Percentiles rank a stretch among this genome's conserved stretches.
Conservation (phyloP, 2,329 filamentous ascomycete genomes). For the Corniculantispora saksenae region DNA sequence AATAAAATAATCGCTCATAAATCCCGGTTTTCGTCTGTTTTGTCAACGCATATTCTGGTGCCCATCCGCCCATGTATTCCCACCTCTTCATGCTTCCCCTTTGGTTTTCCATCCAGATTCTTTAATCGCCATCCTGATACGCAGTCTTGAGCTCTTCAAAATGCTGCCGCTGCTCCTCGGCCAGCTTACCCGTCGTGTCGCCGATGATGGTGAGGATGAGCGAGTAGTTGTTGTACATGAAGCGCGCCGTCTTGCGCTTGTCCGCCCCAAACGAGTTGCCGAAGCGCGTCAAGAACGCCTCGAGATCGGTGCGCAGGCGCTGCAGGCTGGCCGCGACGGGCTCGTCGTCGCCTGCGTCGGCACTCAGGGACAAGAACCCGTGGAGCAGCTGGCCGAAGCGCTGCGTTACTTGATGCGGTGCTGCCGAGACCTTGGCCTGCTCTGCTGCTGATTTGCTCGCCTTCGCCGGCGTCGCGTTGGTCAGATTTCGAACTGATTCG, state of each 20-base stretch:
- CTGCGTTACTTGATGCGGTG: conserved; percentile 89
- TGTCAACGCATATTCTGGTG: not conserved
- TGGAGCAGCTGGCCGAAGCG: conserved; percentile 93
- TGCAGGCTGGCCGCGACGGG: conserved; percentile 80
- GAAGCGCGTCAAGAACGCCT: conserved; percentile 77
- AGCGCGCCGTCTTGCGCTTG: conserved; percentile 78
- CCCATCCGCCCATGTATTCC: not conserved
- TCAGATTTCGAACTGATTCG: conserved; percentile 74
- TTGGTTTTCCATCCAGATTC: not conserved
- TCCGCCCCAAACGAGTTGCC: conserved; percentile 74
- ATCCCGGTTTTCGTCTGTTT: too few relatives aligned
- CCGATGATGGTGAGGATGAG: conserved; percentile 90
- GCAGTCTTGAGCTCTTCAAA: conserved; percentile 67
- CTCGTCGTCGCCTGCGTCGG: conserved; percentile 89
- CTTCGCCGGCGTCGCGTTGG: conserved; percentile 51
- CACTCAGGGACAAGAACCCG: conserved; percentile 77
- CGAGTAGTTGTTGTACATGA: conserved; percentile 95
- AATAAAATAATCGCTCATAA: conserved; percentile 8
- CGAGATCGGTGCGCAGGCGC: conserved; percentile 77
- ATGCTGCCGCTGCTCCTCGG: conserved; percentile 72
- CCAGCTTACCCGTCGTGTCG: conserved; percentile 71
- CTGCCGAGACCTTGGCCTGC: conserved; percentile 66
- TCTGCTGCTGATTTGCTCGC: conserved; percentile 47
- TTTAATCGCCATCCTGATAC: conserved; percentile 49
- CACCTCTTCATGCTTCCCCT: not conserved